Conservation (phyloP, 306 rosid species). For the Rosa lucieae region DNA sequence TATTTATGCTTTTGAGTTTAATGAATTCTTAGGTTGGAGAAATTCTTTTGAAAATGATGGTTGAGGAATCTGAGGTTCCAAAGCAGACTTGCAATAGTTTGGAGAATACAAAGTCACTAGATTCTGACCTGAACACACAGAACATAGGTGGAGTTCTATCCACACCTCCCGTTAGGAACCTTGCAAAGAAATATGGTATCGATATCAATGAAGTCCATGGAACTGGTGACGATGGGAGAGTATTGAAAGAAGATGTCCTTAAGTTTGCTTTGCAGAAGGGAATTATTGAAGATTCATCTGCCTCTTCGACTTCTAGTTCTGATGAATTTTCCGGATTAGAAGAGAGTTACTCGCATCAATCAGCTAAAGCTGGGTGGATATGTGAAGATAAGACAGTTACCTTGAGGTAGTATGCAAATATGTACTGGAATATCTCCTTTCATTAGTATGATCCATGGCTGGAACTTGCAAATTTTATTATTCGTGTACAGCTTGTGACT, state of each 20-base stretch:
- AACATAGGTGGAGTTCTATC: conserved; percentile 54
- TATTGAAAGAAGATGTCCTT: conserved; percentile 72
- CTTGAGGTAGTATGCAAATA: conserved; percentile 57
- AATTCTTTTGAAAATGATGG: conserved; percentile 61
- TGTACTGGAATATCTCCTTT: conserved; percentile 5
- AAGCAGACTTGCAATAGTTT: conserved; percentile 24
- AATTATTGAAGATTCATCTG: conserved; percentile 39
- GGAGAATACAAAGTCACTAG: conserved; percentile 38
- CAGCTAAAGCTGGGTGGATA: conserved; percentile 35
- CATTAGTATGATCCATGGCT: conserved; percentile 6
- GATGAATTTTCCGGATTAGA: conserved; percentile 36
- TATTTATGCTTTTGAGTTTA: background rate
- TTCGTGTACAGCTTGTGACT: background rate
- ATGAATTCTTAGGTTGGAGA: conserved; percentile 79
- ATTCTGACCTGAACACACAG: conserved; percentile 34
- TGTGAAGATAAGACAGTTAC: conserved; percentile 54
- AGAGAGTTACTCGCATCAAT: conserved; percentile 26
- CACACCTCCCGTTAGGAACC: conserved; percentile 75
- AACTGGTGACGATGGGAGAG: conserved; percentile 79
- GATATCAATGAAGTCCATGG: conserved; percentile 70
- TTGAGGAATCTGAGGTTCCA: conserved; percentile 45
- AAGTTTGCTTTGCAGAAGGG: conserved; percentile 60
- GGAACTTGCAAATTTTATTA: background rate
- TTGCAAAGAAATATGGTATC: conserved; percentile 75
- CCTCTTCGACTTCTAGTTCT: conserved; percentile 32